Evolutionary conservation across 345 rosid genomes (phyloP).

Genomic region (Trapa bicornis): DNA sequence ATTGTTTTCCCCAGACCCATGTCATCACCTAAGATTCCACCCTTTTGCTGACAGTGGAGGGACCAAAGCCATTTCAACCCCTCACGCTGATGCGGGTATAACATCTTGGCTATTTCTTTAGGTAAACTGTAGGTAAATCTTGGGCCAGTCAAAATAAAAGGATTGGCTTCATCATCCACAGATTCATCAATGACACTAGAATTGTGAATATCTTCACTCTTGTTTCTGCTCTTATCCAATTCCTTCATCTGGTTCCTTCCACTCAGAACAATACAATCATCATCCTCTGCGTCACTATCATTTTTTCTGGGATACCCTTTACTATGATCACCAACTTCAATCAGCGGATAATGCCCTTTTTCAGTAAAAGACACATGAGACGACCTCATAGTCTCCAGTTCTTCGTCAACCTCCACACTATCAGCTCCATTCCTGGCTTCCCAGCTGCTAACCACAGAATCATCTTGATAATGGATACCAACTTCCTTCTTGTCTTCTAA

Average conservation of each 20-base stretch:
- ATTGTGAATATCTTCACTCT: conserved; percentile 13
- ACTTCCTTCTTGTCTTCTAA: conserved; percentile 6
- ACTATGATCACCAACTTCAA: not conserved
- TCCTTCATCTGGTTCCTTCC: conserved; percentile 17
- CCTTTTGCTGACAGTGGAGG: conserved; percentile 75
- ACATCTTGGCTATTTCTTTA: conserved; percentile 43
- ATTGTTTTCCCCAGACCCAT: conserved; percentile 99
- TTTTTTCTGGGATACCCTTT: not conserved
- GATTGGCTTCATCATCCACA: conserved; percentile 27
- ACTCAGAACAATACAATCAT: conserved; percentile 21
- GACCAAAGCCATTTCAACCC: conserved; percentile 96
- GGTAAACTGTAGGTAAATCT: conserved; percentile 40
- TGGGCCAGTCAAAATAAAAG: conserved; percentile 39
- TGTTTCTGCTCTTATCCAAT: conserved; percentile 16
- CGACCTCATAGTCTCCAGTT: not conserved
- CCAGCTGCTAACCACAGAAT: conserved; percentile 10
- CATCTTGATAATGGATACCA: conserved; percentile 11
- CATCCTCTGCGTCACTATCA: conserved; percentile 9
- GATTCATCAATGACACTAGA: conserved; percentile 15
- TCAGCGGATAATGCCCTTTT: not conserved
- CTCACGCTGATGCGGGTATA: conserved; percentile 80
- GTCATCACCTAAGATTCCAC: conserved; percentile 96
- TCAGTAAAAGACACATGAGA: not conserved
- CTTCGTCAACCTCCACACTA: not conserved
- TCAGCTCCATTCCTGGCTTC: conserved; percentile 10